Base-by-base conservation (phyloP, 495 filamentous ascomycete genomes). In the Pyrenopolyporus hunteri region DNA sequence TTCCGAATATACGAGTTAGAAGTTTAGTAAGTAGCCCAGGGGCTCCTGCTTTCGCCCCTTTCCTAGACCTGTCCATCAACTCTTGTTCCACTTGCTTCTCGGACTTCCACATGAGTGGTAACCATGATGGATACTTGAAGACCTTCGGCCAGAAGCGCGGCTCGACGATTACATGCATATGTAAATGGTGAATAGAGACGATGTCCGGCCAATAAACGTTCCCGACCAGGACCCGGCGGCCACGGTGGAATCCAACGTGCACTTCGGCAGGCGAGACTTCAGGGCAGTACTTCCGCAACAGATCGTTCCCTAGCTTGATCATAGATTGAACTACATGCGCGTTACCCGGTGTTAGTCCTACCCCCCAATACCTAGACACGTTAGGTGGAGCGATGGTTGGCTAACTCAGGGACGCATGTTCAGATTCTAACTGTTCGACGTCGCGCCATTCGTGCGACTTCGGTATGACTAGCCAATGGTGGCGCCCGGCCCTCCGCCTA, bases 101-200 rank as follows among this genome's bases (percentile, higher is more conserved):
- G 1, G 62, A 65, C 36, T 65, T 65, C 62, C 62, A 65, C 61
- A 66, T 66, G 10, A 66, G 45, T 20, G 62, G 44, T n/a, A 66
- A 14, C 62, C 62, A 66, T 2, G 56, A 16, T 7, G 62, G 62
- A 32, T 66, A 66, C 16, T 66, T 66, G 35, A 66, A 54, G 1
- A 61, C n/a, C 36, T 40, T 42, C 9, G 29, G 7, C 49, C 49
- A 49, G 6, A 54, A 55, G 6, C 25, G 42, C 10, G 62, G 62
- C 37, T 49, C 14, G 1, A 66, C 48, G 13, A 66, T 61, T 33
- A 66, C 49, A 16, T 66, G 62, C 35, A 66, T 52, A 20, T 66
- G 62, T 2, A 66, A 16, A 46, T 66, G 62, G 16, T 66, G 62
- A 13, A 66, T 55, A 6, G 62, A 66, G 25, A 66, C 8, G 10